Evolutionary conservation across 441 rosid species (phyloP), one percentile per base, ranked within the genome.

Genomic region (Syzygium syzygioides): DNA sequence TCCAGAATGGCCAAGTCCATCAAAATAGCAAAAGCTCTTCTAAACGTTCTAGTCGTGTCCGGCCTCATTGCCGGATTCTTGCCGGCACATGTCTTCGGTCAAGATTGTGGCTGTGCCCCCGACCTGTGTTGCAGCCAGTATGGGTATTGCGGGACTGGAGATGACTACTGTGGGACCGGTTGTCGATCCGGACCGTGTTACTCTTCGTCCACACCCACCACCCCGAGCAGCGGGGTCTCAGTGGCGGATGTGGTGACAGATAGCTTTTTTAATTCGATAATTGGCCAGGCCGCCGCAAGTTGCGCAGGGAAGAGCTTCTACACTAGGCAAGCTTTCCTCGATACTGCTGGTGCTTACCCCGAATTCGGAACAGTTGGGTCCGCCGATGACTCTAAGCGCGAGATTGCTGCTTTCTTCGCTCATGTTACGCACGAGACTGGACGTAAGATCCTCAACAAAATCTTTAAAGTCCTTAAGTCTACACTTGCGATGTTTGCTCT

Each of bases 381-480:
- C 1, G 55, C 52, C 34, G 89, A 89, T 71, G 94, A 90, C 62
- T 87, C 90, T 19, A 93, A 91, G 89, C 90, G 93, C 17, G 94
- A 94, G 89, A 87, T 94, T 55, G 95, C 94, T 37, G 94, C 92
- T 8, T 93, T 91, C 59, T 93, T 94, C n/a, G 93, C 95, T 54
- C 95, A 94, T 55, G 90, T 90, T 62, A 94, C 95, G 3, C 92
- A 92, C 41, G 94, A 92, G 50, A 93, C 94, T 66, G 92, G 95
- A 88, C 80, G 93, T 93, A 87, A 90, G 93, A 30, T 55, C 37
- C 55, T 48, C 30, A 32, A 68, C 79, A 68, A 34, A 18, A 37
- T 37, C 28, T 71, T 71, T 20, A 5, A 20, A 71, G 50, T 71
- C 80, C 15, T 71, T 71, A 37, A 37, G 7, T 20, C 80, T 71